Evolutionary conservation across 106 monocot species (phyloP), one percentile per base, ranked within the genome.

Genomic region (Acorus gramineus): DNA sequence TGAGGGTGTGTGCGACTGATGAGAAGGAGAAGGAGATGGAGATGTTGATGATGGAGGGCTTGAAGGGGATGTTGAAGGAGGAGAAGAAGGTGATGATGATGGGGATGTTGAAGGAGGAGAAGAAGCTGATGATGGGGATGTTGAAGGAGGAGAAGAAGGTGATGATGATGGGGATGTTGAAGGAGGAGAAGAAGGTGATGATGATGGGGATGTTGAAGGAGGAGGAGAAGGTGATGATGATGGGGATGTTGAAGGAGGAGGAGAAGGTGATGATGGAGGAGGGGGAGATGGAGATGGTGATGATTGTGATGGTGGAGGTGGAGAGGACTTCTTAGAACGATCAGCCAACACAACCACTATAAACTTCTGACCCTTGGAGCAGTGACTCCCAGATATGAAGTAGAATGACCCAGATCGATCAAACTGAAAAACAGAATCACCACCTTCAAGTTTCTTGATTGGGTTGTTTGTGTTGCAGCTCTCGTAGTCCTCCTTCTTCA

Each of bases 341-440:
- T 61, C 50, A 2, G 78, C 73, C 71, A 93, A 9, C 1, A 89
- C 89, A 1, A 86, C 72, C 4, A 93, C 66, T 3, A 60, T 6
- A 11, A 93, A 69, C 65, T 89, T 93, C 76, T 93, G 64, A 3
- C 81, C 89, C 8, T 71, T 68, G 44, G 69, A 10, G 69, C 93
- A 93, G 4, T 66, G 72, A 13, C 69, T 74, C 5, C 93, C 89
- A 49, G 83, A 83, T 52, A 93, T 71, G 72, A 93, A 89, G 68
- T 50, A 89, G 67, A 84, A 90, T 0, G 82, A 66, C 14, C 90
- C 95, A 2, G 86, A 76, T 49, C 78, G 74, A 28, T 73, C 61
- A 4, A 95, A 70, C 44, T 60, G 46, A 73, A 90, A 87, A 11
- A 53, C 51, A 1, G 83, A 81, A 53, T 73, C 51, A 3, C 86